Evolutionary conservation across 352 stramenopile genomes (phyloP), one percentile per base, ranked within the genome.

Genomic region (Phytophthora tentaculata): DNA sequence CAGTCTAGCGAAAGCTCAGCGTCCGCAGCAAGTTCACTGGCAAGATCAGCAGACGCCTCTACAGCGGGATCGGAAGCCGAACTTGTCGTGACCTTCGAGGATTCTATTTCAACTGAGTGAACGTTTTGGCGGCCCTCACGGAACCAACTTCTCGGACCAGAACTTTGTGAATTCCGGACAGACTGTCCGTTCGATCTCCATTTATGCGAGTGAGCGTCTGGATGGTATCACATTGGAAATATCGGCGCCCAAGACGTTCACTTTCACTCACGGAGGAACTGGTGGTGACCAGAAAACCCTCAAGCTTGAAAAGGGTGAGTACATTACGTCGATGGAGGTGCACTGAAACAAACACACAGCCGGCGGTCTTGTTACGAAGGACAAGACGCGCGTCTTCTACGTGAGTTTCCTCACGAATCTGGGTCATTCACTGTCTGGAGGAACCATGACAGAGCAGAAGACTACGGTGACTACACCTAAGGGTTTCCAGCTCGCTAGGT

Each of bases 131-230:
- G 69, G 64, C 12, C 53, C 69, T 12, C 65, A 74, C 22, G 70
- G 70, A 6, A 67, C 0, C 5, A 32, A 71, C 4, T 77, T 77
- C 23, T 74, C 70, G 5, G 70, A 77, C 29, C 43, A 65, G 20
- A 59, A 65, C 23, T 61, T 70, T 0, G 69, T 51, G 17, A 73
- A 63, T 2, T 74, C 60, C 2, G 70, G 65, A 26, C 70, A 77
- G 44, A 63, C 26, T 0, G 51, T 77, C 9, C 59, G 14, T 13
- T 29, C 57, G 2, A 59, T 77, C 6, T 49, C 64, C 0, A 70
- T 76, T 37, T 43, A 60, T 14, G 53, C 53, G 2, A 53, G 29
- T 5, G 37, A 74, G 53, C 65, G 60, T 20, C 32, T 74, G 5
- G 60, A 74, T n/a, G 70, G 70, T 28, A 37, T 77, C 20, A 62